phyloP scores from a whole-genome alignment of 495 filamentous ascomycete species.

The Haplographium delicatum region DNA sequence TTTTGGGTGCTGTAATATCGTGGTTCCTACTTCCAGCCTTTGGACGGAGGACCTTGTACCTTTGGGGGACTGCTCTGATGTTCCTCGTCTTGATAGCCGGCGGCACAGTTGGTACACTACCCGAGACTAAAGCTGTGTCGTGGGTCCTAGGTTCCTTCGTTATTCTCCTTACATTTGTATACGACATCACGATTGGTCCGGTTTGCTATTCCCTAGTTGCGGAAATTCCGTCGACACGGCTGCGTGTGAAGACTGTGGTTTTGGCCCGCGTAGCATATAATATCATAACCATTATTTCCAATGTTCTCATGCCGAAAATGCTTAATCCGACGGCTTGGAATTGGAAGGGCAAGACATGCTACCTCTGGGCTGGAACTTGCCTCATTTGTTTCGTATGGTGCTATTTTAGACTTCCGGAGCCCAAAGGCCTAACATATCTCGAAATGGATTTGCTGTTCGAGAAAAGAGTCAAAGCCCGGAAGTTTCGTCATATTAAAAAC shows the following conservation, averaged over 20 bases:
- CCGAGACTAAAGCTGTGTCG: conserved; percentile 14
- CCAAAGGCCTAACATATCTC: too few relatives aligned
- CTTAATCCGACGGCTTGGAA: conserved; percentile 45
- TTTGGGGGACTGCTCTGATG: conserved; percentile 40
- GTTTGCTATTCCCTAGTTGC: conserved; percentile 55
- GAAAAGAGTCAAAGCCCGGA: too few relatives aligned
- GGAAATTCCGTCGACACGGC: conserved; percentile 49
- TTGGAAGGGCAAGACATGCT: conserved; percentile 47
- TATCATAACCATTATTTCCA: conserved; percentile 37
- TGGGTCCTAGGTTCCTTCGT: conserved; percentile 47
- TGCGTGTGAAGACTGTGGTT: conserved; percentile 48
- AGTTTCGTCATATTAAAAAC: too few relatives aligned
- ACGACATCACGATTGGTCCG: conserved; percentile 47
- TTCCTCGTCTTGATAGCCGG: conserved; percentile 26
- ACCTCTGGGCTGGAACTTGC: too few relatives aligned
- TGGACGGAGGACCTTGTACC: conserved; percentile 48
- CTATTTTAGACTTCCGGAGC: too few relatives aligned
- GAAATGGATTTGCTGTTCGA: too few relatives aligned
- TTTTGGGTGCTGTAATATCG: conserved; percentile 45
- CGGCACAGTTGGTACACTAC: conserved; percentile 13
- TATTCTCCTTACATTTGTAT: conserved; percentile 45
- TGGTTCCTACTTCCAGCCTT: conserved; percentile 43
- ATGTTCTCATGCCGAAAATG: conserved; percentile 44
- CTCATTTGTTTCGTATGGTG: too few relatives aligned
- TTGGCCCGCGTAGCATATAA: conserved; percentile 51